Conservation (phyloP, 495 filamentous ascomycete species). For the Platismatia glauca region DNA sequence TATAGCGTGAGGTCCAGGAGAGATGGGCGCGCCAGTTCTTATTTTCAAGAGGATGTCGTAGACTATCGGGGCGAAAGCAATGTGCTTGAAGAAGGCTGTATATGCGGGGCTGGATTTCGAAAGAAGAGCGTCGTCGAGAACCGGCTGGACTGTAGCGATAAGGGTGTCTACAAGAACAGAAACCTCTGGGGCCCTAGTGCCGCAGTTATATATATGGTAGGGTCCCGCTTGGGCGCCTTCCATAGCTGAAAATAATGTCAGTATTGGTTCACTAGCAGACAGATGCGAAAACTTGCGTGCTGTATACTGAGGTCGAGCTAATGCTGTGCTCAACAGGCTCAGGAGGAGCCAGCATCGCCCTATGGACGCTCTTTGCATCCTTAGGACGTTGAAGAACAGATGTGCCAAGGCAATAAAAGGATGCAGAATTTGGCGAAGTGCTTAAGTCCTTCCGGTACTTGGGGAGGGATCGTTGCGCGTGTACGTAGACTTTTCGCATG, state of each 20-base stretch:
- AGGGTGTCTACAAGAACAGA: conserved; percentile 1
- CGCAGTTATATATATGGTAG: neutral
- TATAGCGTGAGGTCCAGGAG: neutral
- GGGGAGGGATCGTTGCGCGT: neutral
- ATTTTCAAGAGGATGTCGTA: conserved; percentile 3
- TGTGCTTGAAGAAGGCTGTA: conserved; percentile 1
- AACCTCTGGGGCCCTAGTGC: neutral
- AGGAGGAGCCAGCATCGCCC: neutral
- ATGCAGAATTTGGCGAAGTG: neutral
- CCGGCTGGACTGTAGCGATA: neutral
- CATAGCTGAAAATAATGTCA: neutral
- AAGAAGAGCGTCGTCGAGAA: neutral
- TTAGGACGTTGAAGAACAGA: neutral
- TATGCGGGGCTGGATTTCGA: neutral
- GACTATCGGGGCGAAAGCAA: neutral
- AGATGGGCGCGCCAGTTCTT: neutral
- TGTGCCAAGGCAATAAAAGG: neutral
- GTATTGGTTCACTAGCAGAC: neutral
- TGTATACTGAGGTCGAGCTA: neutral
- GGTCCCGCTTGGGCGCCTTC: neutral
- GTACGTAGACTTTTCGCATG: neutral
- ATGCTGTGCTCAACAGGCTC: neutral
- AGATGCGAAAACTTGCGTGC: neutral
- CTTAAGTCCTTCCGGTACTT: neutral
- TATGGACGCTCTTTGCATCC: neutral